Evolutionary conservation across 2,329 filamentous ascomycete genomes (phyloP).

Genomic region (Colletotrichum sp.): DNA sequence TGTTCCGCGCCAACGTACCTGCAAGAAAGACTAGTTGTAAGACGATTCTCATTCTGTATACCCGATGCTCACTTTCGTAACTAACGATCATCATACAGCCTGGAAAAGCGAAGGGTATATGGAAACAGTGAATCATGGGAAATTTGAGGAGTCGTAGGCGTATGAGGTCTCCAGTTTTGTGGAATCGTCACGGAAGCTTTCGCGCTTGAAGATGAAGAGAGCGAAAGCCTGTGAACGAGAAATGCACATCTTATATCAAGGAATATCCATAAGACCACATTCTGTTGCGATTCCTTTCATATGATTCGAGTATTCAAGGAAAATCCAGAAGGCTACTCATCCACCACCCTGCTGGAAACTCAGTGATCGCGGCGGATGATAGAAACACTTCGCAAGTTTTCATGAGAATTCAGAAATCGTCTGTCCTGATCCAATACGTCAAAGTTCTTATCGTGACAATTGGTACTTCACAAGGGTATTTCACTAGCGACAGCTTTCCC

Average conservation of each 20-base stretch:
- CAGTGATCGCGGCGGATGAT: not conserved
- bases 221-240: not conserved
- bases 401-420: not conserved
- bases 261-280: not conserved
- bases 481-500: no score
- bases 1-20: not conserved
- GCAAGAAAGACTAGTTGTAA: not conserved
- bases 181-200: not conserved
- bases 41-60: not conserved
- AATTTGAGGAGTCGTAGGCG: not conserved
- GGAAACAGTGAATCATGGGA: not conserved
- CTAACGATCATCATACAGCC: not conserved
- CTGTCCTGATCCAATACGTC: not conserved
- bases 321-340: not conserved
- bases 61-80: not conserved
- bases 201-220: not conserved
- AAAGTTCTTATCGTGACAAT: not conserved
- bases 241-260: not conserved
- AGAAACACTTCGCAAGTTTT: not conserved
- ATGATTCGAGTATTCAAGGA: not conserved
- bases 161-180: not conserved
- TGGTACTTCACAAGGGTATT: no score
- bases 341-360: not conserved
- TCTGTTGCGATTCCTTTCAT: not conserved
- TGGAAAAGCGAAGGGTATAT: not conserved